Evolutionary conservation across 2,329 filamentous ascomycete species (phyloP).

Genomic region (Fusarium devonianum): DNA sequence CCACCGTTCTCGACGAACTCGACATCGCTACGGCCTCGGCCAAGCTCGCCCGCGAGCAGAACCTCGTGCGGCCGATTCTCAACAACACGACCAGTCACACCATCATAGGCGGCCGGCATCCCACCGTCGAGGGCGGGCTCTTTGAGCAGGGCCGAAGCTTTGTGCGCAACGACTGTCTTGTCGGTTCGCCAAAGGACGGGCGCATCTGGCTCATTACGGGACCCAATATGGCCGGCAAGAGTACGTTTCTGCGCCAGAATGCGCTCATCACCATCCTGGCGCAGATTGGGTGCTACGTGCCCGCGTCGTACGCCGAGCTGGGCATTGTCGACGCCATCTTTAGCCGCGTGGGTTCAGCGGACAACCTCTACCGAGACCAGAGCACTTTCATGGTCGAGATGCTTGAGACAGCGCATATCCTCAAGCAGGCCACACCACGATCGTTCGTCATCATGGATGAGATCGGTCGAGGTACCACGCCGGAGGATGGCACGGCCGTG

Average conservation of each 20-base stretch:
- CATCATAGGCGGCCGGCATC: conserved; percentile 86
- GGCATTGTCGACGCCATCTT: conserved; percentile 97
- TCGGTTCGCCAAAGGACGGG: conserved; percentile 73
- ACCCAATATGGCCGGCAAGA: conserved; percentile 99
- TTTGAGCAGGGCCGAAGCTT: conserved; percentile 81
- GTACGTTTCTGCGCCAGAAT: conserved; percentile 94
- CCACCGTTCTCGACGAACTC: conserved; percentile 89
- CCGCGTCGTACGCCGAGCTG: conserved; percentile 83
- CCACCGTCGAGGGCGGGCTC: conserved; percentile 87
- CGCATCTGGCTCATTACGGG: conserved; percentile 74
- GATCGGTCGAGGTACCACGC: conserved; percentile 92
- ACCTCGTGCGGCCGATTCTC: conserved; percentile 76
- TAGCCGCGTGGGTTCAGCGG: conserved; percentile 90
- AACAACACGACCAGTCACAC: conserved; percentile 71
- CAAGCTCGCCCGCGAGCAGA: conserved; percentile 75
- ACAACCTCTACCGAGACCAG: conserved; percentile 93
- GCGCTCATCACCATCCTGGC: conserved; percentile 93
- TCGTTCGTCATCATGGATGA: conserved; percentile 99
- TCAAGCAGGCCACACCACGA: conserved; percentile 80
- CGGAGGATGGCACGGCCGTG: conserved; percentile 88
- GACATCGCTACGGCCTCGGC: conserved; percentile 91
- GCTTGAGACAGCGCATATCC: conserved; percentile 92
- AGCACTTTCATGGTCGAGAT: conserved; percentile 99
- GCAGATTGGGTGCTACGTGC: conserved; percentile 91
- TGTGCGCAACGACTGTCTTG: conserved; percentile 83